Conservation (phyloP, 352 stramenopile species). For the Sclerospora graminicola region DNA sequence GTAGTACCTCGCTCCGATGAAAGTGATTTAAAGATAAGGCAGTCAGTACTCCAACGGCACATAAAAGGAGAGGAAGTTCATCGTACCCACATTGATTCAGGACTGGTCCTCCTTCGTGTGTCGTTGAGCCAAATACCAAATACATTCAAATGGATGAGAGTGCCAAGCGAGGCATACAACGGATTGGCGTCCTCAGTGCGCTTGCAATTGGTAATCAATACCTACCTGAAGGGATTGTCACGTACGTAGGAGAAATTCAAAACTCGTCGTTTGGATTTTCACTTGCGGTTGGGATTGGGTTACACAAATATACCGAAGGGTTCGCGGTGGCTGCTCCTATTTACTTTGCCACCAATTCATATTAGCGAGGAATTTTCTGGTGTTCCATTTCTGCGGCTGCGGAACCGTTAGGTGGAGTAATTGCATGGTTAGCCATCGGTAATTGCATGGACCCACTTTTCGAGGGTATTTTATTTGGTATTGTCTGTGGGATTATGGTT, state of each 20-base stretch:
- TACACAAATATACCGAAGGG: conserved; percentile 96
- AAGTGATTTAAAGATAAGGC: too few relatives aligned
- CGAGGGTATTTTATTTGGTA: conserved; percentile 86
- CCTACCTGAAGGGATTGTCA: conserved; percentile 92
- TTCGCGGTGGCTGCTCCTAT: conserved; percentile 92
- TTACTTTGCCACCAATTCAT: conserved; percentile 92
- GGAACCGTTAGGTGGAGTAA: conserved; percentile 79
- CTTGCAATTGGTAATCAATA: conserved; percentile 92
- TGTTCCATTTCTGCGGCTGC: conserved; percentile 79
- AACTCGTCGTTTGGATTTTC: conserved; percentile 86
- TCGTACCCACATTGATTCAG: too few relatives aligned
- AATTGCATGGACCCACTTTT: conserved; percentile 46
- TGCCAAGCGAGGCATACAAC: conserved; percentile 33
- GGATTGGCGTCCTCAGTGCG: conserved; percentile 87
- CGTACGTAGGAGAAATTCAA: conserved; percentile 86
- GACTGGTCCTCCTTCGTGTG: too few relatives aligned
- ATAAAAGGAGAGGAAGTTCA: too few relatives aligned
- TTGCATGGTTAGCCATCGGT: conserved; percentile 82
- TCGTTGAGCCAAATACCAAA: background rate
- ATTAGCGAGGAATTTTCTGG: conserved; percentile 90
- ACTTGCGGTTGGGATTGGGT: conserved; percentile 90
- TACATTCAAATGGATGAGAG: conserved; percentile 21
- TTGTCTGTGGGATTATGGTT: conserved; percentile 92
- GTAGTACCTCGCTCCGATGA: too few relatives aligned
- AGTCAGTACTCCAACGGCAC: too few relatives aligned